phyloP scores from a whole-genome alignment of 163 green algal species.

The Chlamydomonas reinhardtii region DNA sequence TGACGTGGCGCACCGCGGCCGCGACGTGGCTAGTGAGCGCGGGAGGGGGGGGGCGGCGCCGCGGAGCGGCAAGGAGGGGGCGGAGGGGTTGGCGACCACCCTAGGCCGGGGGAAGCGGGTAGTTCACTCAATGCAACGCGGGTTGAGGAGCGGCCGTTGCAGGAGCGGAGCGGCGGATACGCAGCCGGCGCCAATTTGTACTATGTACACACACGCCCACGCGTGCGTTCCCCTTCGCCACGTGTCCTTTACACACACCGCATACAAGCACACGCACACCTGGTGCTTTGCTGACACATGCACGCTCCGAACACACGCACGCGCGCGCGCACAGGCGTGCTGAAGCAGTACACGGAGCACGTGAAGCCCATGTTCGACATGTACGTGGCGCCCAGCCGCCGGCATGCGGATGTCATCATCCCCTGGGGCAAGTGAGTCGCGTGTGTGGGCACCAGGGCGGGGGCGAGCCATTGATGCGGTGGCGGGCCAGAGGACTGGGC shows the following conservation, averaged over 20 bases:
- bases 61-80: background rate
- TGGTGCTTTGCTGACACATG: no score
- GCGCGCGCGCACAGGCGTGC: background rate
- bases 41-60: background rate
- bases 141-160: no score
- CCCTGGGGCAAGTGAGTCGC: slow-evolving; percentile 42
- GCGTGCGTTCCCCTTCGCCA: no score
- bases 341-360: slow-evolving; percentile 88
- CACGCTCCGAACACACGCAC: no score
- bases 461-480: background rate
- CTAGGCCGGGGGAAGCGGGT: background rate
- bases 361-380: slow-evolving; percentile 97
- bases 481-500: no score
- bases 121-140: no score
- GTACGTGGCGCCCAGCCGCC: slow-evolving; percentile 50
- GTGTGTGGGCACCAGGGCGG: background rate
- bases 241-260: no score
- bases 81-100: no score
- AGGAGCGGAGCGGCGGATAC: no score
- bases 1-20: slow-evolving; percentile 89
- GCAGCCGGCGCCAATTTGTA: no score
- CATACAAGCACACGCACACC: no score
- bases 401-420: slow-evolving; percentile 81
- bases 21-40: slow-evolving; percentile 78
- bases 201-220: no score